Evolutionary conservation across 352 stramenopile species (phyloP).

Genomic region (Phytophthora fragariaefolia): DNA sequence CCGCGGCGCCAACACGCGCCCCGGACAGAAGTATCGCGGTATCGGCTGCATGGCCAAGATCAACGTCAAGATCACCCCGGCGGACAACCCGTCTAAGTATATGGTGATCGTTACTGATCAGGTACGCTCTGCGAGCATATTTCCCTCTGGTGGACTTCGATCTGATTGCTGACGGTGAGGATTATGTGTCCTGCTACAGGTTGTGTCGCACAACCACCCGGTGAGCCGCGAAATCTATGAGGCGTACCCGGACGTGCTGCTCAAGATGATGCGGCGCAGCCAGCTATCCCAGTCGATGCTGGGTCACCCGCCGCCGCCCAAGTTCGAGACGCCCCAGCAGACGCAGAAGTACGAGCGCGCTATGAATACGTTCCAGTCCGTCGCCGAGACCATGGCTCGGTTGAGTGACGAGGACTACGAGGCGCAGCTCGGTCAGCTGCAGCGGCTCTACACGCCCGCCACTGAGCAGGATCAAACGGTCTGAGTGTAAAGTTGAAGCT

Average conservation of each 20-base stretch:
- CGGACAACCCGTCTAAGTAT: slow-evolving; percentile 84
- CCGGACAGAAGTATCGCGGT: slow-evolving; percentile 82
- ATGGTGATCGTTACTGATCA: slow-evolving; percentile 90
- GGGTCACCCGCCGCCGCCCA: slow-evolving; percentile 69
- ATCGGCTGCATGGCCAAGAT: slow-evolving; percentile 90
- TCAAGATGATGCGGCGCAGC: slow-evolving; percentile 86
- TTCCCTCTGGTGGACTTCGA: too few species aligned
- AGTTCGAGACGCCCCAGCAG: slow-evolving; percentile 78
- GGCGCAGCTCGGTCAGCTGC: slow-evolving; percentile 69
- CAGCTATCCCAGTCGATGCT: slow-evolving; percentile 70
- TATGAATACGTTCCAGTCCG: slow-evolving; percentile 62
- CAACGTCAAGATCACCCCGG: slow-evolving; percentile 88
- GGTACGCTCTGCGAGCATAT: slow-evolving; percentile 34
- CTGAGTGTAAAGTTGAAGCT: slow-evolving; percentile 37
- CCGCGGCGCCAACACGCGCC: slow-evolving; percentile 74
- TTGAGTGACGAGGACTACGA: slow-evolving; percentile 79
- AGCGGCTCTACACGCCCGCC: slow-evolving; percentile 76
- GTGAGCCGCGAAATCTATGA: slow-evolving; percentile 88
- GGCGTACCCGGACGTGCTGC: slow-evolving; percentile 82
- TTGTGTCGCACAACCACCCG: slow-evolving; percentile 86
- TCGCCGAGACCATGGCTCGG: slow-evolving; percentile 80
- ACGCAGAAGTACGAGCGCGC: slow-evolving; percentile 84
- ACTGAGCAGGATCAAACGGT: slow-evolving; percentile 67
- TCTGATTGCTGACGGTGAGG: too few species aligned
- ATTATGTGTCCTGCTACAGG: slow-evolving; percentile 40